These are phyloP conservation scores for Yamagishiella unicocca DNA, from an alignment of 139 green algal species.

Conservation along the genomic window DNA sequence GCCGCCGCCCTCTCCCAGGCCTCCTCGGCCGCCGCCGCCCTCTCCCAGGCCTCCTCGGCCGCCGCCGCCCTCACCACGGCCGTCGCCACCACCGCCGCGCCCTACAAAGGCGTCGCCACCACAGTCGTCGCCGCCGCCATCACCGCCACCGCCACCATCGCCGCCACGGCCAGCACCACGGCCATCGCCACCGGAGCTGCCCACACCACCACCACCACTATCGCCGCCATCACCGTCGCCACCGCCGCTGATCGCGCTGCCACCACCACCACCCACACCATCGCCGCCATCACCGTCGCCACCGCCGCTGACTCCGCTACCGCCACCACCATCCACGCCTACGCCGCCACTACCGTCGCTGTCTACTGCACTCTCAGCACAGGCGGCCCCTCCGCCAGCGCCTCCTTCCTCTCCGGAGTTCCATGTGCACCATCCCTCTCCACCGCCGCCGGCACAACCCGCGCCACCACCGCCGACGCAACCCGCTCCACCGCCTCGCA, in stretches of 20 bases:
- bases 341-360: background rate
- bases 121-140: background rate
- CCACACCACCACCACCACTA: too few species aligned
- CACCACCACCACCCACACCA: background rate
- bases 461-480: background rate
- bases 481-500: background rate
- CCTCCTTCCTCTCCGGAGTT: too few species aligned
- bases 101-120: background rate
- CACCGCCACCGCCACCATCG: background rate
- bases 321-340: too few species aligned
- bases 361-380: background rate
- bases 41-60: background rate
- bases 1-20: background rate
- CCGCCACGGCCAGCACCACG: background rate
- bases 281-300: background rate
- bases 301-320: background rate
- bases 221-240: too few species aligned
- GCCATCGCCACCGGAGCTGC: too few species aligned
- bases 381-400: background rate
- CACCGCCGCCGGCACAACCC: background rate
- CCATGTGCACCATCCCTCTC: background rate
- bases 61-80: background rate
- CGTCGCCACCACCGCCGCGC: background rate
- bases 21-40: background rate
- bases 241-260: background rate